phyloP scores from a whole-genome alignment of 202 grass and related monocot genomes.

The Carex arenaria region DNA sequence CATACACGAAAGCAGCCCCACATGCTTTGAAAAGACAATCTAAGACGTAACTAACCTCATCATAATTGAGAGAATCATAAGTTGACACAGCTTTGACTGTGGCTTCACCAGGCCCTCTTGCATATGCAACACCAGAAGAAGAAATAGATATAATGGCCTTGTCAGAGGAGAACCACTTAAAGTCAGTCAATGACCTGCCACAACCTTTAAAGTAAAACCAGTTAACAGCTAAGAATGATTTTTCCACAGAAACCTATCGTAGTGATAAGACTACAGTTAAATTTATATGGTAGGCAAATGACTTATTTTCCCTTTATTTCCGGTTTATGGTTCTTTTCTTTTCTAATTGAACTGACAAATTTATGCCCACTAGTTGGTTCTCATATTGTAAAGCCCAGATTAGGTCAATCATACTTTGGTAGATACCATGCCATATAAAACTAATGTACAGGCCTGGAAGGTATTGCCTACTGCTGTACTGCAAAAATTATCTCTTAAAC shows the following conservation, averaged over 20 bases:
- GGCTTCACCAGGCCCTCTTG: conserved; percentile 71
- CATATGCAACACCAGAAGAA: conserved; percentile 40
- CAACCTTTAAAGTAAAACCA: conserved; percentile 51
- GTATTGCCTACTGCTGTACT: background rate
- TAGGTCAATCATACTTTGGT: background rate
- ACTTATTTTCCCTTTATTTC: background rate
- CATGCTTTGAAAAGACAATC: conserved; percentile 2
- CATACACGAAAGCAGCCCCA: conserved; percentile 25
- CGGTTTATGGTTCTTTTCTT: background rate
- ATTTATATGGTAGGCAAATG: conserved; percentile 6
- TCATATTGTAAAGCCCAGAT: conserved; percentile 9
- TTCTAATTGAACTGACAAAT: conserved; percentile 24
- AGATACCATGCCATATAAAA: background rate
- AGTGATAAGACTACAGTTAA: background rate
- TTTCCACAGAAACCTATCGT: background rate
- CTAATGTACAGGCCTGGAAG: background rate
- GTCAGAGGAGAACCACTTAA: conserved; percentile 78
- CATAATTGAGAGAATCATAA: conserved; percentile 75
- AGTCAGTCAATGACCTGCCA: conserved; percentile 56
- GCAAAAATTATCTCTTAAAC: background rate
- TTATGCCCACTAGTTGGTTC: conserved; percentile 23
- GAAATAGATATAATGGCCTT: conserved; percentile 64
- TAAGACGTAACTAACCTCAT: conserved; percentile 57
- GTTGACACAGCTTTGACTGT: conserved; percentile 75
- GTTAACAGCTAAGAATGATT: background rate